Conservation (phyloP, 371 early-diverging fungal species). For the Syncephalastrum contaminatum region DNA sequence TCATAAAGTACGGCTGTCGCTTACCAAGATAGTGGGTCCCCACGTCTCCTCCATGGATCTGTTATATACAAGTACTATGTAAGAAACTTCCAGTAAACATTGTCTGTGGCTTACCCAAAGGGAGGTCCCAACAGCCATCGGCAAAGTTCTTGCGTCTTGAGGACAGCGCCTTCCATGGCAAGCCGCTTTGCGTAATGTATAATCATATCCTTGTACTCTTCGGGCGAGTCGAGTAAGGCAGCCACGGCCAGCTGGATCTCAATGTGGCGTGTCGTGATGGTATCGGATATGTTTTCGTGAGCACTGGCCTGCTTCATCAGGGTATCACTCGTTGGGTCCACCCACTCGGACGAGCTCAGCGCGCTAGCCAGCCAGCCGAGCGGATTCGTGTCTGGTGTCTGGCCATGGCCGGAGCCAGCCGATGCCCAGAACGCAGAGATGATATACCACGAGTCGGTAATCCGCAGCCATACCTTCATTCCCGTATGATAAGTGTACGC, state of each 20-base stretch:
- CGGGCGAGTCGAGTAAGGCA: slow-evolving; percentile 55
- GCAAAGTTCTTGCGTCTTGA: slow-evolving; percentile 71
- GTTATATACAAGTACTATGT: slow-evolving; percentile 4
- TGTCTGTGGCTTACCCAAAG: slow-evolving; percentile 35
- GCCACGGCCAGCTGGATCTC: slow-evolving; percentile 65
- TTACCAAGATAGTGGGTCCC: slow-evolving; percentile 40
- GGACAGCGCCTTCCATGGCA: slow-evolving; percentile 62
- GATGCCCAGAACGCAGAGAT: slow-evolving; percentile 59
- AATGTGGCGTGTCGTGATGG: slow-evolving; percentile 35
- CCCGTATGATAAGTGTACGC: slow-evolving; percentile 70
- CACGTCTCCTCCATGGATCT: slow-evolving; percentile 24
- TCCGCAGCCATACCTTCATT: slow-evolving; percentile 75
- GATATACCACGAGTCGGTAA: slow-evolving; percentile 64
- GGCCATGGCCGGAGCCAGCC: slow-evolving; percentile 9
- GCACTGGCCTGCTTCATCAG: slow-evolving; percentile 22
- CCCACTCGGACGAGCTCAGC: slow-evolving; percentile 9
- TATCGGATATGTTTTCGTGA: slow-evolving; percentile 18
- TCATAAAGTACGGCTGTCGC: neutral
- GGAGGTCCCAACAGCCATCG: slow-evolving; percentile 67
- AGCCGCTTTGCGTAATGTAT: slow-evolving; percentile 68
- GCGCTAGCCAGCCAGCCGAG: slow-evolving; percentile 36
- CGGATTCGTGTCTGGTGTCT: slow-evolving; percentile 21
- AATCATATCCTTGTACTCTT: slow-evolving; percentile 67
- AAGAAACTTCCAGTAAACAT: neutral
- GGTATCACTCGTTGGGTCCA: slow-evolving; percentile 28